Conservation (phyloP, 2,329 filamentous ascomycete species). For the Fusarium poae region DNA sequence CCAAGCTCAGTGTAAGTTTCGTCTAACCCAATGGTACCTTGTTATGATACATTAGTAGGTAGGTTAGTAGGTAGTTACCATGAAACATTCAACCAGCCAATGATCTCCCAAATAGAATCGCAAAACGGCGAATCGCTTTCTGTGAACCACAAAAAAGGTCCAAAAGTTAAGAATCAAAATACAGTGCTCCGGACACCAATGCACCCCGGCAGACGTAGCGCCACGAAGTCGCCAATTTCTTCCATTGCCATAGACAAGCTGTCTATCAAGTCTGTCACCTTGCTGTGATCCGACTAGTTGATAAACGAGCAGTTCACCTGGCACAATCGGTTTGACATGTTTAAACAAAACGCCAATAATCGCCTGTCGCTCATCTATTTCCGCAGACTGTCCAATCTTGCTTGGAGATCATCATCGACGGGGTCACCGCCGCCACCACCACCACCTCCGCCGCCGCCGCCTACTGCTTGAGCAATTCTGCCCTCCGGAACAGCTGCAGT, state of each 20-base stretch:
- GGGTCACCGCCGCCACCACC: conserved; percentile 64
- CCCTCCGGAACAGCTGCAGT: conserved; percentile 78
- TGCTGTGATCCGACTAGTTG: conserved; percentile 3
- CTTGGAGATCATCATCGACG: conserved; percentile 94
- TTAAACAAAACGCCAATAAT: conserved; percentile 2
- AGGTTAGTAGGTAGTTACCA: too few relatives aligned
- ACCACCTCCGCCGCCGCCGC: conserved; percentile 68
- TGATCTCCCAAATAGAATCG: not conserved
- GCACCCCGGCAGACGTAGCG: conserved; percentile 43
- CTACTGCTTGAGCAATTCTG: conserved; percentile 87
- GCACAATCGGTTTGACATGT: not conserved
- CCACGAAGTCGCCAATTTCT: conserved; percentile 19
- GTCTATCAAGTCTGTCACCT: not conserved
- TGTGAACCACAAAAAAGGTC: conserved; percentile 36
- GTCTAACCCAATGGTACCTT: not conserved
- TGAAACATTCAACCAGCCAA: not conserved
- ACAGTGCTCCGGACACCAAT: conserved; percentile 46
- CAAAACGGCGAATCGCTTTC: conserved; percentile 20
- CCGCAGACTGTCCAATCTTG: conserved; percentile 88
- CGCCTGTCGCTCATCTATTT: conserved; percentile 55
- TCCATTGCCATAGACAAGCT: not conserved
- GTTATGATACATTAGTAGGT: not conserved
- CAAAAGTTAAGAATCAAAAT: conserved; percentile 40
- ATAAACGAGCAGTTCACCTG: not conserved
- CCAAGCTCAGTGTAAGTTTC: not conserved